A percentile compares a stretch with the other conserved stretches of the same genome.
These are phyloP conservation scores for Camellia lanceoleosa DNA, from an alignment of 148 eudicot genomes.

Conservation along the genomic window DNA sequence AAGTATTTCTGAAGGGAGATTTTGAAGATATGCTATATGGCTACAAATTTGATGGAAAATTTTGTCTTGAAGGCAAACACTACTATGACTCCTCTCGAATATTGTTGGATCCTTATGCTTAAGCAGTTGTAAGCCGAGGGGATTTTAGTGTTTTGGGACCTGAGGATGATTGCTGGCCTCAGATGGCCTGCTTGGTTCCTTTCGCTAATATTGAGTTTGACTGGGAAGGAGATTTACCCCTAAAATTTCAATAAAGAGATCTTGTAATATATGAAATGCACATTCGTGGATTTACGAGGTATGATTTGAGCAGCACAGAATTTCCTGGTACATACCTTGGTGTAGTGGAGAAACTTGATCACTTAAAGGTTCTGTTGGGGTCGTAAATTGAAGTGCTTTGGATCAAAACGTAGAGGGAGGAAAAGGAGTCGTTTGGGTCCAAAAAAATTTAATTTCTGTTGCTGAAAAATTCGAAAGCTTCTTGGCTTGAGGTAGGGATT, in stretches of 20 bases:
- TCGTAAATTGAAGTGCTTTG: no score
- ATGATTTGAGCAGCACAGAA: slow-evolving; percentile 66
- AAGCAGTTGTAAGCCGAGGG: slow-evolving; percentile 88
- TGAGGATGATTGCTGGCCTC: slow-evolving; percentile 79
- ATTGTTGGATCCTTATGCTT: slow-evolving; percentile 87
- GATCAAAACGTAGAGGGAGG: no score
- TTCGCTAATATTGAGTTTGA: slow-evolving; percentile 70
- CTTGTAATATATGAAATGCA: slow-evolving; percentile 94
- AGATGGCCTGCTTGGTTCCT: slow-evolving; percentile 90
- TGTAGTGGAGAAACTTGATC: slow-evolving; percentile 86
- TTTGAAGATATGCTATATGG: slow-evolving; percentile 72
- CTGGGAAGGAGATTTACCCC: slow-evolving; percentile 97
- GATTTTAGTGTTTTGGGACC: slow-evolving; percentile 74
- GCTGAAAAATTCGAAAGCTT: no score
- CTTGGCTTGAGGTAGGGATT: no score
- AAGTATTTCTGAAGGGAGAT: slow-evolving; percentile 75
- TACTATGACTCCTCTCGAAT: slow-evolving; percentile 69
- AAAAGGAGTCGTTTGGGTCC: no score
- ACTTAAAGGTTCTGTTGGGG: slow-evolving; percentile 56
- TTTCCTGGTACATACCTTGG: slow-evolving; percentile 86
- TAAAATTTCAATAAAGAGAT: slow-evolving; percentile 68
- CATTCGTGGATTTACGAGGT: slow-evolving; percentile 93
- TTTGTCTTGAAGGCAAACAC: slow-evolving; percentile 75
- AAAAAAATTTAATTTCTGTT: no score
- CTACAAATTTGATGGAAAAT: slow-evolving; percentile 75